Evolutionary conservation across 495 filamentous ascomycete species (phyloP), one percentile per base, ranked within the genome.

Genomic region (Xylaria flabelliformis): DNA sequence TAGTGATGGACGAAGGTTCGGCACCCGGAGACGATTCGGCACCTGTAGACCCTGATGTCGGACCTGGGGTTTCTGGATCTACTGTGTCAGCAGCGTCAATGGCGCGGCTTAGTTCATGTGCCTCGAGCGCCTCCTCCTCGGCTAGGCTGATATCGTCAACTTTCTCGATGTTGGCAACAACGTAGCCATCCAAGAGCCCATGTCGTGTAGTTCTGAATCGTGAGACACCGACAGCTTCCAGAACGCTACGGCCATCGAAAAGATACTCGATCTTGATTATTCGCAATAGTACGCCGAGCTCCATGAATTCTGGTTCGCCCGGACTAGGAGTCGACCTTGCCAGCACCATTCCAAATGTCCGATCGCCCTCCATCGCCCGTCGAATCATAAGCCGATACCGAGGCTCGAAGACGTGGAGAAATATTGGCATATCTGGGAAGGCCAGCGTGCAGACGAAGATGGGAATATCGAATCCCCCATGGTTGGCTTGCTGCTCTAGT

Each of bases 331-430:
- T 36, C 9, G 70, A 1, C 10, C 51, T 72, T 12, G 67, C 71
- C 80, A 91, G 88, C 29, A 97, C 83, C 92, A 97, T 97, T 3
- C 95, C 95, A 75, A 98, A 97, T 62, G 87, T 91, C 24, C 88
- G 81, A 68, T 90, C 87, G 2, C 88, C 89, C 67, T 93, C 90
- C 50, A 95, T 84, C 10, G 90, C 92, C 34, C 94, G 90, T 59
- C 91, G 88, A 26, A 97, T 91, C 93, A 97, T 95, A 9, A 97
- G 85, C 4, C 93, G 89, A 79, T 97, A 97, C 13, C 93, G 88
- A 29, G 94, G 92, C 78, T 98, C 95, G 78, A 97, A 97, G n/a
- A 98, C 87, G 77, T 95, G 92, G 0, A 98, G 82, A 74, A 94
- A 94, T 1, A 91, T 94, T 1, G 93, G 94, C 89, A 95, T 93